Percentiles rank a stretch among this genome's conserved stretches.
Conservation (phyloP, 1,284 basidiomycete genomes). For the Ceratobasidium sp. region DNA sequence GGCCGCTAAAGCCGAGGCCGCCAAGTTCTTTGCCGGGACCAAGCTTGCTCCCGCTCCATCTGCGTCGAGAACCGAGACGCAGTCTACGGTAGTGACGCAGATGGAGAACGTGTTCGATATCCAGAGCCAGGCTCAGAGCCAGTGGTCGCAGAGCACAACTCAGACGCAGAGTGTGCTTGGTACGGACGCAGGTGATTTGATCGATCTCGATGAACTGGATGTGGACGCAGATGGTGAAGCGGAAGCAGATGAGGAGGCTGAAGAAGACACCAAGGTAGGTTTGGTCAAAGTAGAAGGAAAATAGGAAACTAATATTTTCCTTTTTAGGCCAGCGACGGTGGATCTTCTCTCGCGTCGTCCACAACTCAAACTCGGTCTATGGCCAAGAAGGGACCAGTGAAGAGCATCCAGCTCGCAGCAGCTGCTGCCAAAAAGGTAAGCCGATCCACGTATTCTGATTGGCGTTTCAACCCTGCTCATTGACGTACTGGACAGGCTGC, state of each 20-base stretch:
- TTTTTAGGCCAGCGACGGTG: conserved; percentile 7
- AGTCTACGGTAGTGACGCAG: conserved; percentile 22
- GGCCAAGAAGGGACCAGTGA: conserved; percentile 62
- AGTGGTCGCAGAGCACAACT: conserved; percentile 2
- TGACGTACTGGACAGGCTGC: conserved; percentile 70
- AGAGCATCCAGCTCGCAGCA: conserved; percentile 84
- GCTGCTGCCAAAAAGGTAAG: conserved; percentile 84
- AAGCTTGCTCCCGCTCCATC: conserved; percentile 20
- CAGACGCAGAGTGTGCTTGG: conserved; percentile 4
- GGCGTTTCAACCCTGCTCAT: neutral
- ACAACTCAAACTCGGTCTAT: conserved; percentile 47
- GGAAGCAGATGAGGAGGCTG: conserved; percentile 14
- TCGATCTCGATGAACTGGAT: conserved; percentile 36
- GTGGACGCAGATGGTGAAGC: conserved; percentile 13
- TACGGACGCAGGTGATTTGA: neutral
- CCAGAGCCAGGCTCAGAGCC: conserved; percentile 21
- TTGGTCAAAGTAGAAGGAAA: neutral
- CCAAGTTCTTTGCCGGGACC: conserved; percentile 31
- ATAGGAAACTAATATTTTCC: neutral
- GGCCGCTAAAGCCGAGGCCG: conserved; percentile 27
- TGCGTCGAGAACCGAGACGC: conserved; percentile 20
- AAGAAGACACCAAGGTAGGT: conserved; percentile 1
- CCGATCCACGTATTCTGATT: conserved; percentile 20
- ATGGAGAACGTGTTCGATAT: conserved; percentile 27
- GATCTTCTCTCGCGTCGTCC: conserved; percentile 35